phyloP scores from a whole-genome alignment of 129 eudicot species.

The Scalesia atractyloides region DNA sequence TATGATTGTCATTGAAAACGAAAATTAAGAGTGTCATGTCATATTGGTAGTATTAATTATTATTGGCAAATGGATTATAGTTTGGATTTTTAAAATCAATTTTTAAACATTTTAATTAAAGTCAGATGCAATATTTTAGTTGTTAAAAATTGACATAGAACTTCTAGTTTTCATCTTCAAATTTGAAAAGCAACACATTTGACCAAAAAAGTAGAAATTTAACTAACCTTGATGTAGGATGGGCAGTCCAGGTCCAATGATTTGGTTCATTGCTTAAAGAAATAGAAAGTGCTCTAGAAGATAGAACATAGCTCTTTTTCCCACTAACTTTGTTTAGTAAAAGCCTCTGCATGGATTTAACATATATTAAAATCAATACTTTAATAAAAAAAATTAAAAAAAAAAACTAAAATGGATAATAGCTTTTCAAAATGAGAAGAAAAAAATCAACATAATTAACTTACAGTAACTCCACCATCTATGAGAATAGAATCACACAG shows the following conservation, averaged over 20 bases:
- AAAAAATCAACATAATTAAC: not conserved
- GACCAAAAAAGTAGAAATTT: not conserved
- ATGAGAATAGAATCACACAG: slow-evolving; percentile 55
- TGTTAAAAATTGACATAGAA: not conserved
- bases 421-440: not conserved
- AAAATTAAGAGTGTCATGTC: too few relatives aligned
- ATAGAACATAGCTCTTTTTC: slow-evolving; percentile 43
- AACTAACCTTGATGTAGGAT: slow-evolving; percentile 52
- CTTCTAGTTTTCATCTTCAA: not conserved
- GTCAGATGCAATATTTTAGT: not conserved
- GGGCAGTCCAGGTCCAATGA: slow-evolving; percentile 59
- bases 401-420: not conserved
- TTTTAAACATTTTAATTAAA: too few relatives aligned
- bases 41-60: not conserved
- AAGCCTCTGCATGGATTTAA: slow-evolving; percentile 45
- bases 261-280: slow-evolving; percentile 40
- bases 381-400: not conserved
- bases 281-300: slow-evolving; percentile 57
- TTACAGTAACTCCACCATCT: slow-evolving; percentile 63
- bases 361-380: not conserved
- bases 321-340: slow-evolving; percentile 50
- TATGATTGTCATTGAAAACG: too few relatives aligned
- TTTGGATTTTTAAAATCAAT: too few relatives aligned
- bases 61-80: too few relatives aligned
- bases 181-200: not conserved